Evolutionary conservation across 345 rosid genomes (phyloP).

Genomic region (Eucalyptus tenuipes): DNA sequence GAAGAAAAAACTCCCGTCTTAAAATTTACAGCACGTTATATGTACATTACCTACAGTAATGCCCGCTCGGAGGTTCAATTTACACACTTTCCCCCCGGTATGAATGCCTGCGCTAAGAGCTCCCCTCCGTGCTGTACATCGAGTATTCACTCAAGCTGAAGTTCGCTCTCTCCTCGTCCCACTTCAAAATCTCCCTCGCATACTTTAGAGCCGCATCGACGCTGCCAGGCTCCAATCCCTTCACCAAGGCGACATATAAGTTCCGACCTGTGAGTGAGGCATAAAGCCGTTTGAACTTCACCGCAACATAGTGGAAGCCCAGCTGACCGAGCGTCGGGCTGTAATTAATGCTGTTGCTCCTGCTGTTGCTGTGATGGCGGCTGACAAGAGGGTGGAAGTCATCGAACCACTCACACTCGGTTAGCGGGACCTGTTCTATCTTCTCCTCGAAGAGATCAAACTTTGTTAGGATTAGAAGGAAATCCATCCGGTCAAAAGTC

Average conservation of each 20-base stretch:
- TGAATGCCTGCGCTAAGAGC: conserved; percentile 10
- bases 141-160: conserved; percentile 46
- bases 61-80: background rate
- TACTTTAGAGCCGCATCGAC: conserved; percentile 54
- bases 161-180: conserved; percentile 76
- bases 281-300: conserved; percentile 80
- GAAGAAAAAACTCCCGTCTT: background rate
- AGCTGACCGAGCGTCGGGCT: conserved; percentile 75
- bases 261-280: conserved; percentile 60
- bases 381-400: conserved; percentile 82
- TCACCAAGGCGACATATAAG: conserved; percentile 52
- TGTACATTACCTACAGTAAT: background rate
- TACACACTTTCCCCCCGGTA: background rate
- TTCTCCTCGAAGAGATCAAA: conserved; percentile 77
- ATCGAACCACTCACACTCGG: conserved; percentile 78
- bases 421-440: conserved; percentile 53
- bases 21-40: background rate
- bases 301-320: conserved; percentile 71
- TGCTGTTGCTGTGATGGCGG: conserved; percentile 33
- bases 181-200: conserved; percentile 83
- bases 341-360: conserved; percentile 42
- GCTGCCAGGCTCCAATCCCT: conserved; percentile 53
- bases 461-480: conserved; percentile 80
- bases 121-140: conserved; percentile 42
- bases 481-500: conserved; percentile 78